Percentiles rank a stretch among this genome's conserved stretches.
Conservation (phyloP, 2,329 filamentous ascomycete species). For the Colletotrichum sojae region DNA sequence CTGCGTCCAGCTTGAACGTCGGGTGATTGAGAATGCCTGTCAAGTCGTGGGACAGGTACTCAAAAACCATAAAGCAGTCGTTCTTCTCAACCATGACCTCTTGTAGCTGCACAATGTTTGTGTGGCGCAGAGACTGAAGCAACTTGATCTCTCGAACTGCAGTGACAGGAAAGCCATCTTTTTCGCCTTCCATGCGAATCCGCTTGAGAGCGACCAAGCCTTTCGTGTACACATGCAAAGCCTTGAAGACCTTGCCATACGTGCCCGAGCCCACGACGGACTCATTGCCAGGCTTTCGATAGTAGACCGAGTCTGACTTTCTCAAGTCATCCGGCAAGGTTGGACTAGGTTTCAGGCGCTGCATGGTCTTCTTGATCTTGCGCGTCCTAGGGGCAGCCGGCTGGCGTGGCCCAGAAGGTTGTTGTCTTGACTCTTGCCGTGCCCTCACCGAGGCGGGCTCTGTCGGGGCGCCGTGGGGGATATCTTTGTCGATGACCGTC, state of each 20-base stretch:
- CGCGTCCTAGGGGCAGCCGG: slow-evolving; percentile 66
- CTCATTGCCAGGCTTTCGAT: slow-evolving; percentile 95
- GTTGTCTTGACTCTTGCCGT: slow-evolving; percentile 50
- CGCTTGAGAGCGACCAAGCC: slow-evolving; percentile 88
- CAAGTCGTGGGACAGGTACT: slow-evolving; percentile 96
- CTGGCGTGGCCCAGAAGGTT: slow-evolving; percentile 52
- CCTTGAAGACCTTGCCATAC: slow-evolving; percentile 96
- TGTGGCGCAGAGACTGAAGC: slow-evolving; percentile 86
- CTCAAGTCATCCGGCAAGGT: slow-evolving; percentile 80
- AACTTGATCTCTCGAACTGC: slow-evolving; percentile 93
- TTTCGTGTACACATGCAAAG: slow-evolving; percentile 91
- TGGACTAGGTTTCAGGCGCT: slow-evolving; percentile 79
- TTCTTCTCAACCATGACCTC: slow-evolving; percentile 99
- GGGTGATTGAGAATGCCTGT: slow-evolving; percentile 97
- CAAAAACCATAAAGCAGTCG: slow-evolving; percentile 99
- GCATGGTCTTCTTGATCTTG: slow-evolving; percentile 77
- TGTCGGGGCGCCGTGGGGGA: slow-evolving; percentile 65
- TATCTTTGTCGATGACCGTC: slow-evolving; percentile 58
- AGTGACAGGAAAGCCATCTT: slow-evolving; percentile 91
- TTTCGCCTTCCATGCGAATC: slow-evolving; percentile 93
- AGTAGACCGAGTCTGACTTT: slow-evolving; percentile 90
- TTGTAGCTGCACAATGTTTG: slow-evolving; percentile 85
- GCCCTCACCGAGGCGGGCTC: slow-evolving; percentile 67
- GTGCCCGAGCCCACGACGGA: slow-evolving; percentile 96
- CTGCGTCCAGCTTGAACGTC: slow-evolving; percentile 84